Conservation (phyloP, 139 green algal genomes). For the Picochlorum sp. region DNA sequence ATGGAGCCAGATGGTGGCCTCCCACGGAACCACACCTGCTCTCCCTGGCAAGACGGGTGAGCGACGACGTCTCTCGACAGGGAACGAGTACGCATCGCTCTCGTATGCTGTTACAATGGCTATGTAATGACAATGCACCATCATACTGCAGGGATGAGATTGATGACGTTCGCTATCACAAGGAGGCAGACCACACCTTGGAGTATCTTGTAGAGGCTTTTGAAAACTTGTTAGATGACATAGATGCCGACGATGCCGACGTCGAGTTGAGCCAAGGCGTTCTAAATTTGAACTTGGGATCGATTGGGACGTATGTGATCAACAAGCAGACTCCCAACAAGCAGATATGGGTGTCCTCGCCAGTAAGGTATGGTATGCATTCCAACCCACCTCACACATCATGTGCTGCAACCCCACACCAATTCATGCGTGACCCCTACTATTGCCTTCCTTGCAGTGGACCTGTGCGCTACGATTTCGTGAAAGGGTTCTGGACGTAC, state of each 20-base stretch:
- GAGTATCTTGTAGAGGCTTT: slow-evolving; percentile 51
- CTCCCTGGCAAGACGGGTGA: too few species aligned
- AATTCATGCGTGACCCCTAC: neutral
- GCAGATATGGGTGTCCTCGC: slow-evolving; percentile 95
- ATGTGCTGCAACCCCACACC: too few species aligned
- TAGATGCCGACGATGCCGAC: slow-evolving; percentile 39
- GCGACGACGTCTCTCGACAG: too few species aligned
- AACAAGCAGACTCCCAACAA: slow-evolving; percentile 97
- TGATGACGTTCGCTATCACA: slow-evolving; percentile 46
- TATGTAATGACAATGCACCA: neutral
- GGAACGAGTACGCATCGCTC: too few species aligned
- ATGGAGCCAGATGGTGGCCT: too few species aligned
- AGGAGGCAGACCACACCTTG: slow-evolving; percentile 41
- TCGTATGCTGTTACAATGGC: too few species aligned
- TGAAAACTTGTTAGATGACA: slow-evolving; percentile 52
- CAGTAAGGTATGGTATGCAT: slow-evolving; percentile 35
- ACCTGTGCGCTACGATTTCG: slow-evolving; percentile 45
- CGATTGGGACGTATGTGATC: slow-evolving; percentile 86
- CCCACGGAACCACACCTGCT: too few species aligned
- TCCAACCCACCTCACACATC: neutral
- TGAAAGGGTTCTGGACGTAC: slow-evolving; percentile 65
- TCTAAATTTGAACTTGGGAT: slow-evolving; percentile 66
- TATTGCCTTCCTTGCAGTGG: slow-evolving; percentile 17
- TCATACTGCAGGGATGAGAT: slow-evolving; percentile 3
- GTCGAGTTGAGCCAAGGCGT: slow-evolving; percentile 77